Percentiles rank a stretch among this genome's conserved stretches.
These are phyloP conservation scores for Tolypocladium pustulatum DNA, from an alignment of 2,329 filamentous ascomycete genomes.

Conservation along the genomic window DNA sequence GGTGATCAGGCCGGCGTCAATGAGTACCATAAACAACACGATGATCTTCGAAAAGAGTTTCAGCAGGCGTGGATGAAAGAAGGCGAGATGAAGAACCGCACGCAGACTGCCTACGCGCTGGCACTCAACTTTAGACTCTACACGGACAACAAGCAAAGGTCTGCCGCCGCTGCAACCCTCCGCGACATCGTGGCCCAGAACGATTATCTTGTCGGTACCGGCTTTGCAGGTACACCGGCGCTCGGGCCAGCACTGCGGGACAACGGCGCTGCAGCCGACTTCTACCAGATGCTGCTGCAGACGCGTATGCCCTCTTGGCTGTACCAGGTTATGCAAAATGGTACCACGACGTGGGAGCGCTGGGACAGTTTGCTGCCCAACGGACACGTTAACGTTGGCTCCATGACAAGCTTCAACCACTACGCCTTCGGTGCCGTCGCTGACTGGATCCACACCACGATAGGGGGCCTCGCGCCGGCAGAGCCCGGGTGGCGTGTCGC, in stretches of 20 bases:
- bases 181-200: slow-evolving; percentile 20
- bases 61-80: not conserved
- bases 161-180: slow-evolving; percentile 15
- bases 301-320: not conserved
- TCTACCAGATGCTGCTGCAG: not conserved
- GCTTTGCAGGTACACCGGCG: slow-evolving; percentile 33
- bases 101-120: not conserved
- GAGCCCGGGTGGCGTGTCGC: not conserved
- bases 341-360: not conserved
- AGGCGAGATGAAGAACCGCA: not conserved
- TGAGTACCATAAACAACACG: not conserved
- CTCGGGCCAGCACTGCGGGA: slow-evolving; percentile 19
- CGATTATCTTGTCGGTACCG: slow-evolving; percentile 26
- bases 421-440: not conserved
- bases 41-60: not conserved
- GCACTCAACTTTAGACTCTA: not conserved
- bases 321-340: not conserved
- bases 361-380: not conserved
- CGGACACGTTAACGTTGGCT: not conserved
- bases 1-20: not conserved
- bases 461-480: not conserved
- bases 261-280: not conserved
- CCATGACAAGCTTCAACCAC: not conserved
- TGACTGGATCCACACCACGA: not conserved
- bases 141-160: not conserved